Base-by-base conservation (phyloP, 2,329 filamentous ascomycete genomes). In the Monilinia laxa region DNA sequence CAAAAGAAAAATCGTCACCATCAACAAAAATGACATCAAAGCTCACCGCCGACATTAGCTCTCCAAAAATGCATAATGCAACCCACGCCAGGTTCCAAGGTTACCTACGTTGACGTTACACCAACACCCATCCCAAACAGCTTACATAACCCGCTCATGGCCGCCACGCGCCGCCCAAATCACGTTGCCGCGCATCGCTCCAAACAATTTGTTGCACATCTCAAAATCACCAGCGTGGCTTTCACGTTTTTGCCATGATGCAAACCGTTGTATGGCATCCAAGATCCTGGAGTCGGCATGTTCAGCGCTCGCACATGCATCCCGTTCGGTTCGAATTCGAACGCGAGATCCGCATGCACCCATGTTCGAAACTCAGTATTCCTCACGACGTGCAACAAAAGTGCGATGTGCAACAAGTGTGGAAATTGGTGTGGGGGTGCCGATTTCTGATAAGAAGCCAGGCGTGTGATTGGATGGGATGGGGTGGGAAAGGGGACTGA, bases 161-260 rank as follows among this genome's bases (percentile, higher is more conserved):
- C 42, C 11, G 35, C n/a, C n/a, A 25, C 47, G 18, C 20, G 7
- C 14, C 12, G 28, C 28, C 2, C 12, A 35, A 47, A 38, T 51
- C 42, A 49, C 42, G 12, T 35, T 25, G 40, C 18, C 23, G 18
- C 23, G 40, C 16, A 20, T 45, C 18, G 31, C 23, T 28, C 31
- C 5, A 35, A 35, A 9, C 25, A 9, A 12, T 49, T 62, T 65
- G 64, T 65, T 65, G 64, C 64, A 54, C 56, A n/a, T 65, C 64
- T 65, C 6, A 45, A 56, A 45, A 47, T 45, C 47, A 16, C 25
- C 47, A 65, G 64, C 64, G 64, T 65, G 64, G 64, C 57, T 62
- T 62, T 65, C 64, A 65, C 64, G 64, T 65, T 65, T 65, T 62
- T 65, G 56, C 64, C 64, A 65, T 65, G 56, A 60, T 64, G 14